phyloP scores from a whole-genome alignment of 306 rosid genomes.

The Inga laurina region DNA sequence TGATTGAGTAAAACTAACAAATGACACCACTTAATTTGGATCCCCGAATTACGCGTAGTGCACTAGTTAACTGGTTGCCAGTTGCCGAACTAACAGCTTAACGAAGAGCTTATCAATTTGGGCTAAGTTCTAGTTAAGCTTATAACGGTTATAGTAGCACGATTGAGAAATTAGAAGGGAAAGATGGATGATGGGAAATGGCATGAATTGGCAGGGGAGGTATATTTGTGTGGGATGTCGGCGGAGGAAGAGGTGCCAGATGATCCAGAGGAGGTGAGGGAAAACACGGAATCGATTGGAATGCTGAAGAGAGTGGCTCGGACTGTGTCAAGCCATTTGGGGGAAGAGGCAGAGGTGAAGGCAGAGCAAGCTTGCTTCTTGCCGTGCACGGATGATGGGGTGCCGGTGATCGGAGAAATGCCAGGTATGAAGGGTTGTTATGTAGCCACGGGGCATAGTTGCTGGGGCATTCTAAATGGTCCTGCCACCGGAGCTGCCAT shows the following conservation, averaged over 20 bases:
- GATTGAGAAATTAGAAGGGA: neutral
- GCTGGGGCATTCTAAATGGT: conserved; percentile 94
- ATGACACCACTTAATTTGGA: neutral
- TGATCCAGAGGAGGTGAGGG: conserved; percentile 64
- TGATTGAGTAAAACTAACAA: neutral
- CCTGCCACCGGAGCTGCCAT: conserved; percentile 94
- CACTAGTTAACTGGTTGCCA: neutral
- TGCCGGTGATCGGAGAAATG: conserved; percentile 77
- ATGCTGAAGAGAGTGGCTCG: conserved; percentile 71
- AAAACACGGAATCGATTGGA: conserved; percentile 54
- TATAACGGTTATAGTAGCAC: neutral
- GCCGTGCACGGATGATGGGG: conserved; percentile 73
- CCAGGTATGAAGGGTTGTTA: conserved; percentile 67
- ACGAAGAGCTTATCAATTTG: neutral
- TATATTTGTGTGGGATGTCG: conserved; percentile 85
- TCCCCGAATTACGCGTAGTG: neutral
- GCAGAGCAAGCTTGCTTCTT: conserved; percentile 89
- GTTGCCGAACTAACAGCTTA: neutral
- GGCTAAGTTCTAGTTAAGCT: neutral
- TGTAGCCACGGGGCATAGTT: conserved; percentile 86
- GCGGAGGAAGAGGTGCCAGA: conserved; percentile 73
- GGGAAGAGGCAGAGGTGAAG: conserved; percentile 65
- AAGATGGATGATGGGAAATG: neutral
- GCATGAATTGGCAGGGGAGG: conserved; percentile 70
- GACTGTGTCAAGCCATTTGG: conserved; percentile 76